A percentile compares a stretch with the other conserved stretches of the same genome.
phyloP scores from a whole-genome alignment of 1,284 basidiomycete species.

The Fomitopsis pinicola region DNA sequence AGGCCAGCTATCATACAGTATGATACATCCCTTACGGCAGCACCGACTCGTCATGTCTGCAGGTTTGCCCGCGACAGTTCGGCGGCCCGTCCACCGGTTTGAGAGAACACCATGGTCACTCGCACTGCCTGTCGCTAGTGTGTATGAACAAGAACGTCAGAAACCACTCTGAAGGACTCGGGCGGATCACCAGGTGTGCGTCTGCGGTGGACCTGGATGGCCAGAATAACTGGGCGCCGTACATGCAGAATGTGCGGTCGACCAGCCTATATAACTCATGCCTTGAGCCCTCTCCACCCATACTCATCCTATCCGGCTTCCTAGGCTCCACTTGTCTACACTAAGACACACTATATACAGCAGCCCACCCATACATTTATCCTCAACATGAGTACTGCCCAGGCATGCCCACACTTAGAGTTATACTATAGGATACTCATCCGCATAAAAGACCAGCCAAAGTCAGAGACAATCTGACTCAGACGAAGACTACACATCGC shows the following conservation, averaged over 20 bases:
- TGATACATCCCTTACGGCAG: background rate
- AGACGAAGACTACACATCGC: slow-evolving; percentile 26
- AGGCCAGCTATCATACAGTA: background rate
- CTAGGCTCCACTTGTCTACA: background rate
- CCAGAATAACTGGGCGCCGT: background rate
- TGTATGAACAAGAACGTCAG: background rate
- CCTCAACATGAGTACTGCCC: background rate
- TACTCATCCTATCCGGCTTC: background rate
- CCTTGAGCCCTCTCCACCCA: background rate
- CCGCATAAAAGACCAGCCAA: background rate
- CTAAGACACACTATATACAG: background rate
- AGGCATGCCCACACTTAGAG: background rate
- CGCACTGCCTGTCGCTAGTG: background rate
- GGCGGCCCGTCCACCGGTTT: too few species aligned
- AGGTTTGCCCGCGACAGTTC: background rate
- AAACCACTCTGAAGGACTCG: background rate
- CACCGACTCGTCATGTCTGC: background rate
- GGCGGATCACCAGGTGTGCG: background rate
- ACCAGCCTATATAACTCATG: background rate
- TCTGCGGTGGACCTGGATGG: background rate
- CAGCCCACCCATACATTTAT: too few species aligned
- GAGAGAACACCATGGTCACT: background rate
- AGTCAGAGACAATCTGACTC: slow-evolving; percentile 23
- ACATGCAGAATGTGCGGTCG: background rate
- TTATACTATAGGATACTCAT: background rate